A percentile compares a stretch with the other conserved stretches of the same genome.
These are phyloP conservation scores for Zizania palustris DNA, from an alignment of 202 grass and related monocot genomes.

Conservation along the genomic window DNA sequence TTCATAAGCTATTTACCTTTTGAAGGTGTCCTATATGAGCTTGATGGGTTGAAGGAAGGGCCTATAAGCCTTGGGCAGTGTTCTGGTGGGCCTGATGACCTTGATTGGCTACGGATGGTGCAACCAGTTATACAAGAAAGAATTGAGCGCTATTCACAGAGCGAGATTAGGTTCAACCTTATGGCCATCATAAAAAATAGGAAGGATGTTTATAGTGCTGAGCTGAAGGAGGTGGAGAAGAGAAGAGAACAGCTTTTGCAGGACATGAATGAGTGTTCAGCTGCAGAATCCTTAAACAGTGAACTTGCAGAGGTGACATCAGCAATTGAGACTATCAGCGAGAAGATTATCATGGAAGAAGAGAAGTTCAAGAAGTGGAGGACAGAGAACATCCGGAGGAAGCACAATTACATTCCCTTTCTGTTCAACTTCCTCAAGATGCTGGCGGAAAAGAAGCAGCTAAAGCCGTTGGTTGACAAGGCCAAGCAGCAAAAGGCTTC, in stretches of 20 bases:
- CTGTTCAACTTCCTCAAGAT: constrained; percentile 94
- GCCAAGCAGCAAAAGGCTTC: constrained; percentile 69
- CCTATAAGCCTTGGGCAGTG: constrained; percentile 85
- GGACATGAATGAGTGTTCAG: constrained; percentile 46
- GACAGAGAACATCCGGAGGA: constrained; percentile 86
- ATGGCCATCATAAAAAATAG: constrained; percentile 95
- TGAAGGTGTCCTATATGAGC: constrained; percentile 84
- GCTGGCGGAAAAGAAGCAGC: constrained; percentile 92
- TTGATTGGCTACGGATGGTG: constrained; percentile 85
- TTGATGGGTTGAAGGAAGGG: constrained; percentile 90
- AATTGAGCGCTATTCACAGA: constrained; percentile 83
- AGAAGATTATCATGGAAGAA: constrained; percentile 92
- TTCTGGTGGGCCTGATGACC: constrained; percentile 51
- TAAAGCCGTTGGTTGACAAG: constrained; percentile 87
- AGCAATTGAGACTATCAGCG: constrained; percentile 57
- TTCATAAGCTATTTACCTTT: constrained; percentile 98
- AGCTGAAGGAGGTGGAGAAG: constrained; percentile 80
- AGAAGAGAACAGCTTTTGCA: constrained; percentile 76
- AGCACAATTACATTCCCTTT: constrained; percentile 99
- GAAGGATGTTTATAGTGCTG: constrained; percentile 71
- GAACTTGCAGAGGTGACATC: constrained; percentile 59
- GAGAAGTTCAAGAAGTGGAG: constrained; percentile 99
- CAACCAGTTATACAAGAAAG: constrained; percentile 92
- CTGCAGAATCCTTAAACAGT: constrained; percentile 52
- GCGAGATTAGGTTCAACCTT: constrained; percentile 95